phyloP scores from a whole-genome alignment of 1,139 yeast species.

The Casaregolazyma suthepensis region DNA sequence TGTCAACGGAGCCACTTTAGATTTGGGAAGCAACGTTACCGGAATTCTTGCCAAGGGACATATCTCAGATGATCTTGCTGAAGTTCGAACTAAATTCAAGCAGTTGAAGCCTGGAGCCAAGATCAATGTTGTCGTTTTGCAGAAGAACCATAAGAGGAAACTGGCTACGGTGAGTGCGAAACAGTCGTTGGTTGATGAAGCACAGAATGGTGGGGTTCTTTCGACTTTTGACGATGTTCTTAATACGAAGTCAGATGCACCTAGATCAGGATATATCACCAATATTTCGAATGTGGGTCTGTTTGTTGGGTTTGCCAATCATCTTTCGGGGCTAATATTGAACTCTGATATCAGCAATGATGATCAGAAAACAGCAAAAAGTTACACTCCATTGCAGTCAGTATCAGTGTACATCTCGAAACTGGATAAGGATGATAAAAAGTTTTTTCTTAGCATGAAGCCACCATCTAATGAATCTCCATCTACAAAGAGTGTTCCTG shows the following conservation, averaged over 20 bases:
- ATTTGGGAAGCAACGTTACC: constrained; percentile 51
- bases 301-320: constrained; percentile 76
- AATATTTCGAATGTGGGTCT: constrained; percentile 70
- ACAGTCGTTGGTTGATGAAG: constrained; percentile 60
- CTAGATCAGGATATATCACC: constrained; percentile 60
- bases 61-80: constrained; percentile 74
- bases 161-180: constrained; percentile 61
- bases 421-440: constrained; percentile 47
- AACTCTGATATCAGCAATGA: constrained; percentile 62
- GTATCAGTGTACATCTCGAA: constrained; percentile 42
- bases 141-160: constrained; percentile 56
- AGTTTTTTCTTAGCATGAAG: constrained; percentile 62
- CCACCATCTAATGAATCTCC: constrained; percentile 8
- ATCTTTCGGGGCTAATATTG: constrained; percentile 74
- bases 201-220: constrained; percentile 52
- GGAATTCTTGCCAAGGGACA: constrained; percentile 76
- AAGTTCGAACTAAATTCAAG: constrained; percentile 72
- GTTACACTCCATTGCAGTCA: constrained; percentile 27
- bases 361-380: constrained; percentile 1
- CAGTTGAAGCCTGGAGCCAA: constrained; percentile 75
- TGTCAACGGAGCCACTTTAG: constrained; percentile 59
- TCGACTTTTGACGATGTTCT: constrained; percentile 49
- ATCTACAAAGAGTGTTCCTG: constrained; percentile 40
- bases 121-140: constrained; percentile 57
- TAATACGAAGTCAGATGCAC: constrained; percentile 36